A percentile compares a stretch with the other conserved stretches of the same genome.
Conservation (phyloP, 2,329 filamentous ascomycete species). For the Trichoderma harzianum region DNA sequence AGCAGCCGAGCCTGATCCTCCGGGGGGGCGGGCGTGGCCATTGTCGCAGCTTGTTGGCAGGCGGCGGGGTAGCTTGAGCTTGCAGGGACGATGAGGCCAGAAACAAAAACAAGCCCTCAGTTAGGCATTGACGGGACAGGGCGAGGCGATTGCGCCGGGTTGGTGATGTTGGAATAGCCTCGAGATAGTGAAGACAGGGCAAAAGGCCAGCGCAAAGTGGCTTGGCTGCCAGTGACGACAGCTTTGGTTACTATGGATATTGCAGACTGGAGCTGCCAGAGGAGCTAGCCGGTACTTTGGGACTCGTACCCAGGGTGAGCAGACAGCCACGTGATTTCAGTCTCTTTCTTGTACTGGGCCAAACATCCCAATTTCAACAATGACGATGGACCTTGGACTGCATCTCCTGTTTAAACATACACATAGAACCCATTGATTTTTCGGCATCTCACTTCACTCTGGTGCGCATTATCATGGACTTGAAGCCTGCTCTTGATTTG, state of each 20-base stretch:
- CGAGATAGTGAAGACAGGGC: neutral
- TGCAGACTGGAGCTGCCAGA: neutral
- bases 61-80: slow-evolving; percentile 33
- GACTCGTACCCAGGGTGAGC: neutral
- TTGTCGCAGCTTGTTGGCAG: slow-evolving; percentile 25
- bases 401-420: neutral
- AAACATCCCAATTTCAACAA: neutral
- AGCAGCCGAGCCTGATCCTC: slow-evolving; percentile 89
- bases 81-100: slow-evolving; percentile 18
- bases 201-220: slow-evolving; percentile 17
- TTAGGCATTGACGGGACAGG: slow-evolving; percentile 25
- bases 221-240: slow-evolving; percentile 16
- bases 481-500: neutral
- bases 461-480: neutral
- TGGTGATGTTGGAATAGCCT: neutral
- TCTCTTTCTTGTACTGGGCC: neutral
- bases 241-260: neutral
- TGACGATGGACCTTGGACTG: neutral
- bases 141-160: slow-evolving; percentile 21
- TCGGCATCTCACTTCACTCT: neutral
- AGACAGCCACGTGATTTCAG: neutral
- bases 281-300: neutral
- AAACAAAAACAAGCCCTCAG: slow-evolving; percentile 23
- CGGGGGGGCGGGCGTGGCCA: slow-evolving; percentile 58
- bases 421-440: rapidly evolving